Evolutionary conservation across 2,329 filamentous ascomycete genomes (phyloP), one percentile per base, ranked within the genome.

Genomic region (Calcarisporium arbuscula): DNA sequence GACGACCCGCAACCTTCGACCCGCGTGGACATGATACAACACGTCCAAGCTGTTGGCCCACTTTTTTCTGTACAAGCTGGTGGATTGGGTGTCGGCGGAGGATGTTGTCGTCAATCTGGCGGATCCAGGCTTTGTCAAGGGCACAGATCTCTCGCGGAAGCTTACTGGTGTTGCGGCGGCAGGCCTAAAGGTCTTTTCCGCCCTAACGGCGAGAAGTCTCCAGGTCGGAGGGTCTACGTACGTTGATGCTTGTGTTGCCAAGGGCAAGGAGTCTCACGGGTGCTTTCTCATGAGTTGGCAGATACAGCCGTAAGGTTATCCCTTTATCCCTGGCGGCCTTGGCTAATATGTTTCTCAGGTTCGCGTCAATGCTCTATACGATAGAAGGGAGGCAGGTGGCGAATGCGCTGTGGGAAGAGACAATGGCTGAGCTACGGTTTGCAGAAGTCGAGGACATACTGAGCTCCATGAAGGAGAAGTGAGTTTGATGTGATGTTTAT

Each of bases 201-300:
- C 36, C 2, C 2, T 58, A 5, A 41, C 47, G 1, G 63, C 46
- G 0, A 51, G 62, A 15, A 53, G 44, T 5, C 21, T 57, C 10
- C 48, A 53, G 6, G 56, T 60, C 5, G 71, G 64, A 5, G 68
- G 67, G 2, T 63, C 59, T 29, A 65, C 60, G 0, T 72, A 67
- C 43, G 36, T 73, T 1, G 64, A 75, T 45, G 69, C 69, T 1
- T 53, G 50, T 0, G 53, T 65, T 1, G 52, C 56, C 0, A 61
- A 72, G 34, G 70, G 69, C 0, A 58, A 57, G 28, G 67, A 72
- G 45, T 66, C 65, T 0, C 71, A 76, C 44, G 70, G 69, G 0
- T 67, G 62, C 28, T 72, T 67, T 39, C 26, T 73, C 1, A 68
- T 65, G 57, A 62, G 64, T 30, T 72, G 66, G n/a, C n/a, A n/a